Evolutionary conservation across 2,329 filamentous ascomycete species (phyloP).

Genomic region (Bipolaris zeicola): DNA sequence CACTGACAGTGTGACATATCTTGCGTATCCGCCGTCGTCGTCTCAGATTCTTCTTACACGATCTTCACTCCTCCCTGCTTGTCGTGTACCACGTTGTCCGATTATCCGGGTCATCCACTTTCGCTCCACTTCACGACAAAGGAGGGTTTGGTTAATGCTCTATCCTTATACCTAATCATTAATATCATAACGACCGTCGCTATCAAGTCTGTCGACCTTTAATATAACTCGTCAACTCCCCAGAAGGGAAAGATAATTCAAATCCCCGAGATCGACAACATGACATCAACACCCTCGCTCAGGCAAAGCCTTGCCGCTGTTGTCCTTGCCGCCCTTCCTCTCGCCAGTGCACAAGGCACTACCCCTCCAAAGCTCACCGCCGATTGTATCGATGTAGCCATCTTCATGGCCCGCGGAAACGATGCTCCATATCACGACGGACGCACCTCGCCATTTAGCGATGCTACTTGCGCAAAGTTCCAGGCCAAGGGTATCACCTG

Average conservation of each 20-base stretch:
- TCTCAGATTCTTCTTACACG: neutral
- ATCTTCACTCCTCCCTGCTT: neutral
- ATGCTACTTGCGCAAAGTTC: slow-evolving; percentile 8
- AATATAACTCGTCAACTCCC: neutral
- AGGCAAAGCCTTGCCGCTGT: slow-evolving; percentile 12
- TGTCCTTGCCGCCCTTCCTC: slow-evolving; percentile 10
- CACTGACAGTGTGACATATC: slow-evolving; percentile 12
- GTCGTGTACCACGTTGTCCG: slow-evolving; percentile 9
- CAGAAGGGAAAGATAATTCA: neutral
- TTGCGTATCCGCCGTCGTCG: slow-evolving; percentile 3
- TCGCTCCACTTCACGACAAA: slow-evolving; percentile 5
- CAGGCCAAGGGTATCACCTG: slow-evolving; percentile 11
- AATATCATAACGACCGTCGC: slow-evolving; percentile 4
- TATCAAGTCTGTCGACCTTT: neutral
- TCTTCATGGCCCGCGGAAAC: slow-evolving; percentile 14
- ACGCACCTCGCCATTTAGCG: slow-evolving; percentile 9
- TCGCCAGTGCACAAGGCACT: slow-evolving; percentile 5
- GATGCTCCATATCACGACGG: slow-evolving; percentile 11
- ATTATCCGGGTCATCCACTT: slow-evolving; percentile 3
- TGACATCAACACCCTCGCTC: slow-evolving; percentile 5
- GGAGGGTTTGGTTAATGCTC: slow-evolving; percentile 6
- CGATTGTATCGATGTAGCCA: slow-evolving; percentile 10
- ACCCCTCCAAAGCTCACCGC: slow-evolving; percentile 10
- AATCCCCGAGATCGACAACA: neutral
- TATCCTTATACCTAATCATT: slow-evolving; percentile 1